Percentiles rank a stretch among this genome's conserved stretches.
Conservation (phyloP, 768 basidiomycete species). For the Panus rudis region DNA sequence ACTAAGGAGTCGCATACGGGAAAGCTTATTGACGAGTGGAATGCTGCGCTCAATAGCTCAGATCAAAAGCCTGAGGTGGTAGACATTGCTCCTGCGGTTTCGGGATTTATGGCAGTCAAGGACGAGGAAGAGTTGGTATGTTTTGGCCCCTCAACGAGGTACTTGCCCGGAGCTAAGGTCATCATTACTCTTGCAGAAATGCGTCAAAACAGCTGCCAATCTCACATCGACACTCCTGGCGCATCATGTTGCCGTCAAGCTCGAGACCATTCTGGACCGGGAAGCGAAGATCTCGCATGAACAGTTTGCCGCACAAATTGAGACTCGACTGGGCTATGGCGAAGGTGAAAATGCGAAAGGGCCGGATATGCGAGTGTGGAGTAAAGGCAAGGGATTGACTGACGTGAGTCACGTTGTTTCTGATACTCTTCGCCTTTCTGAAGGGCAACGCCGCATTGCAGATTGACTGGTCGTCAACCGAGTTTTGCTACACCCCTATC, state of each 20-base stretch:
- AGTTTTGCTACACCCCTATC: slow-evolving; percentile 93
- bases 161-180: slow-evolving; percentile 7
- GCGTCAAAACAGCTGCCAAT: slow-evolving; percentile 61
- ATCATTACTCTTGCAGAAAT: slow-evolving; percentile 48
- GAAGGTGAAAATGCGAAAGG: slow-evolving; percentile 72
- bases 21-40: slow-evolving; percentile 86
- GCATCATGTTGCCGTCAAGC: slow-evolving; percentile 79
- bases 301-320: slow-evolving; percentile 76
- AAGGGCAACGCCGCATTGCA: slow-evolving; percentile 25
- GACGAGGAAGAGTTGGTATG: slow-evolving; percentile 88
- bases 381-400: slow-evolving; percentile 60
- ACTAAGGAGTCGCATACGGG: slow-evolving; percentile 81
- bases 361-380: slow-evolving; percentile 92
- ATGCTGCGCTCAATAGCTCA: slow-evolving; percentile 47
- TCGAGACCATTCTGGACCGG: slow-evolving; percentile 87
- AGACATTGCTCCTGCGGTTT: slow-evolving; percentile 73
- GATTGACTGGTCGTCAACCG: slow-evolving; percentile 86
- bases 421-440: background rate
- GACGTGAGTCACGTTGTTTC: slow-evolving; percentile 46
- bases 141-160: slow-evolving; percentile 10
- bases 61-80: slow-evolving; percentile 62
- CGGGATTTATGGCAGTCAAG: slow-evolving; percentile 77
- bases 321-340: slow-evolving; percentile 80
- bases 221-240: slow-evolving; percentile 82
- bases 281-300: slow-evolving; percentile 90